Conservation (phyloP, 2,329 filamentous ascomycete species). For the Fusarium buxicola region DNA sequence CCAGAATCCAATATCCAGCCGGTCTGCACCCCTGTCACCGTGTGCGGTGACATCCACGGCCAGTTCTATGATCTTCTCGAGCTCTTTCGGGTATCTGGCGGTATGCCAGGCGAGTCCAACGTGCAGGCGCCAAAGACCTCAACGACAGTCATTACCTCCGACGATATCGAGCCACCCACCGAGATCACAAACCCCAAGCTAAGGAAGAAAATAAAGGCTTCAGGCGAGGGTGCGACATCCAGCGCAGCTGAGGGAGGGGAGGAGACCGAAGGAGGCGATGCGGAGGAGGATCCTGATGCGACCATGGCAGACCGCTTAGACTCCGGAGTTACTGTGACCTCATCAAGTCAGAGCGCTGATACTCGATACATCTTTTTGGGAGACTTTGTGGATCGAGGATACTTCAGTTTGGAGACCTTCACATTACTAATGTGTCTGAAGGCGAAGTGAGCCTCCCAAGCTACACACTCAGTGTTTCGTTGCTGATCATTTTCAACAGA, state of each 20-base stretch:
- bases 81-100: constrained; percentile 94
- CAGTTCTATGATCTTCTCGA: constrained; percentile 99
- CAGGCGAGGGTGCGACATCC: constrained; percentile 54
- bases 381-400: constrained; percentile 96
- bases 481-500: constrained; percentile 59
- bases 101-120: constrained; percentile 89
- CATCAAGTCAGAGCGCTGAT: constrained; percentile 61
- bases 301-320: constrained; percentile 48
- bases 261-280: constrained; percentile 58
- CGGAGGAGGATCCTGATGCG: constrained; percentile 48
- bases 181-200: constrained; percentile 90
- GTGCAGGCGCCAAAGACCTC: constrained; percentile 75
- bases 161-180: constrained; percentile 90
- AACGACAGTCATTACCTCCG: constrained; percentile 84
- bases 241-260: constrained; percentile 63
- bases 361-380: constrained; percentile 74
- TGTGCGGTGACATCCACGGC: constrained; percentile 98
- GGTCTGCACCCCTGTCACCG: constrained; percentile 94
- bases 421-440: constrained; percentile 97
- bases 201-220: constrained; percentile 80
- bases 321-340: constrained; percentile 51
- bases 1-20: constrained; percentile 98
- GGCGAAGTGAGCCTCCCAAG: constrained; percentile 61
- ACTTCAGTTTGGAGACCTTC: constrained; percentile 98
- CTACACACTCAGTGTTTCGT: neutral